These are phyloP conservation scores for Penstemon barbatus DNA, from an alignment of 257 asterid species.

Conservation along the genomic window DNA sequence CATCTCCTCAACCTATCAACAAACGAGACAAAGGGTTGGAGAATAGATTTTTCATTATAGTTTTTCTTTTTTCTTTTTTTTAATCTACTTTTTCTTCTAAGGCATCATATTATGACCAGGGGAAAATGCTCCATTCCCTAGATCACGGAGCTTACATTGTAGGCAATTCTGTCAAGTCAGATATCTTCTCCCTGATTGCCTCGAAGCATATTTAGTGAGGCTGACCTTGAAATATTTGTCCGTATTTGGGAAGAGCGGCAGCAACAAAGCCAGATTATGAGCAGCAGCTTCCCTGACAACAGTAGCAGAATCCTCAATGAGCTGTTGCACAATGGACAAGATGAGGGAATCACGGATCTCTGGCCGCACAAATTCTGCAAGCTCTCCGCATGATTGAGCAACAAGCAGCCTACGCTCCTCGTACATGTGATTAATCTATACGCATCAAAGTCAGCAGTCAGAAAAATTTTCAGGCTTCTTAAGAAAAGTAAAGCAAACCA, in stretches of 20 bases:
- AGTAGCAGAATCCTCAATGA: slow-evolving; percentile 94
- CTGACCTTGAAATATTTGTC: slow-evolving; percentile 99
- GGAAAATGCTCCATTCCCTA: slow-evolving; percentile 89
- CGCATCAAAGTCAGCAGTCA: slow-evolving; percentile 22
- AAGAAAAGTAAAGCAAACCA: not conserved
- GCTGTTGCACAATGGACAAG: slow-evolving; percentile 96
- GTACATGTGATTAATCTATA: slow-evolving; percentile 94
- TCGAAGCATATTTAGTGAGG: slow-evolving; percentile 99
- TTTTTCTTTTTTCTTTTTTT: not conserved
- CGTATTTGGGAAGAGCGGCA: slow-evolving; percentile 89
- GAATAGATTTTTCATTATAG: slow-evolving; percentile 25
- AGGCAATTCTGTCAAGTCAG: slow-evolving; percentile 87
- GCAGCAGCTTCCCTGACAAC: slow-evolving; percentile 99
- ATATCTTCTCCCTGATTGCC: slow-evolving; percentile 98
- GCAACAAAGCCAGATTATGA: slow-evolving; percentile 92
- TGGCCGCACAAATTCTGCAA: slow-evolving; percentile 90
- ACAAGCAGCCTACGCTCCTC: slow-evolving; percentile 99
- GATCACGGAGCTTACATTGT: slow-evolving; percentile 99
- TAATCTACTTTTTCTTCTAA: slow-evolving; percentile 30
- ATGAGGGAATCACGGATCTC: slow-evolving; percentile 99
- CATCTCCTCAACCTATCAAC: slow-evolving; percentile 93
- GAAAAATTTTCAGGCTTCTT: slow-evolving; percentile 13
- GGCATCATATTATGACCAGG: slow-evolving; percentile 60
- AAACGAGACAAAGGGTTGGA: slow-evolving; percentile 45
- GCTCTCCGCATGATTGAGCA: slow-evolving; percentile 99